Base-by-base conservation (phyloP, 140 eudicot genomes). In the Ambrosia hybrid region DNA sequence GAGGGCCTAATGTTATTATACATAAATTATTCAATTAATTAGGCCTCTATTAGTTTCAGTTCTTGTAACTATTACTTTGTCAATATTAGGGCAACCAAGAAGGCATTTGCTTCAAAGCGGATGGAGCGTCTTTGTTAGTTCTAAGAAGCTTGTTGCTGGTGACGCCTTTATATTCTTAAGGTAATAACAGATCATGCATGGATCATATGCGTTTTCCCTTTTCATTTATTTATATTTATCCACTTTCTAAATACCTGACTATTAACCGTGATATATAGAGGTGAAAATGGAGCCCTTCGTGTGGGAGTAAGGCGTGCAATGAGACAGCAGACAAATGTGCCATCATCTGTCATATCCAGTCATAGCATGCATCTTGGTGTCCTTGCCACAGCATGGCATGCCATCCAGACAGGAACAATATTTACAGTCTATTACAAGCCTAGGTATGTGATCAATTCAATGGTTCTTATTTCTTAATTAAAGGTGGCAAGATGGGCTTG, bases 351-450 rank as follows among this genome's bases (percentile, higher is more conserved):
- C 71, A 93, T 93, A 82, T 93, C 98, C n/a, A 93, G 98, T 77
- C 98, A 93, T 73, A 93, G 97, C 69, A 93, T 93, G 98, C 98
- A 93, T 84, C 97, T 93, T 13, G 98, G 99, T 48, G 99, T 94
- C 26, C 89, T 94, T 51, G 99, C 97, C 33, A 90, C 99, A 7
- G 99, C 99, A 14, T 91, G 89, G 99, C 99, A 94, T 85, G 99
- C 99, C 15, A 85, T 84, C 57, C 89, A 87, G 68, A 90, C 97
- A 4, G 91, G 95, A 77, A 94, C 97, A 3, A 84, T 91, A 82
- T 94, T 94, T 80, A 88, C 97, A 4, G 89, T 94, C 37, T 94
- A 90, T 66, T 94, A 88, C 92, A 94, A 94, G 67, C 99, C 99
- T n/a, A 86, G 98, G 98, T 87, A 80, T 57, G 68, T 70, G 65